phyloP scores from a whole-genome alignment of 1,284 basidiomycete genomes.

The Apiotrichum veenhuisii region DNA sequence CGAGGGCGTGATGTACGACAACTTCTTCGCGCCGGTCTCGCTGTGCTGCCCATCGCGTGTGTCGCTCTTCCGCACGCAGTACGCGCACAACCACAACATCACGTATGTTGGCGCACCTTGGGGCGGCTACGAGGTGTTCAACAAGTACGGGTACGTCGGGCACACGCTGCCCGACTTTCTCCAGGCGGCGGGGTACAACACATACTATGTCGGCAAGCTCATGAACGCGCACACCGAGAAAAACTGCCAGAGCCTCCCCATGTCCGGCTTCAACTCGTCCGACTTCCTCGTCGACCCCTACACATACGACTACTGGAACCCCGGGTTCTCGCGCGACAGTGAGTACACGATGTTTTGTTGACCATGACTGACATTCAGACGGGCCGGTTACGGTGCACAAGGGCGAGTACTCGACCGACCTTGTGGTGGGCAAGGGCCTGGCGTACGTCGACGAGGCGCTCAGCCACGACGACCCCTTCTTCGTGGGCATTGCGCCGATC shows the following conservation, averaged over 20 bases:
- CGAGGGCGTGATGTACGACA: constrained; percentile 24
- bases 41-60: constrained; percentile 38
- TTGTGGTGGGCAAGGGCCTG: constrained; percentile 29
- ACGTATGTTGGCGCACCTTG: constrained; percentile 30
- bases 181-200: constrained; percentile 33
- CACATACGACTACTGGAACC: constrained; percentile 40
- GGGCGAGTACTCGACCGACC: constrained; percentile 33
- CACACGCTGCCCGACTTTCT: constrained; percentile 36
- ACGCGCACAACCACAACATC: constrained; percentile 40
- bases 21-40: constrained; percentile 33
- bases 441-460: constrained; percentile 26
- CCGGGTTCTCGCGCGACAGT: constrained; percentile 24
- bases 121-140: constrained; percentile 37
- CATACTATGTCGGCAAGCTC: constrained; percentile 39
- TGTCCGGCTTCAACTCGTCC: constrained; percentile 22
- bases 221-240: constrained; percentile 37
- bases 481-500: constrained; percentile 24
- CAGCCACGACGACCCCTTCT: constrained; percentile 29
- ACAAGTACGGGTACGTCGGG: constrained; percentile 30
- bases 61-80: constrained; percentile 30
- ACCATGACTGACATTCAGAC: constrained; percentile 10
- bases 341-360: too few species aligned
- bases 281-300: constrained; percentile 40
- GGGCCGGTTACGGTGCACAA: constrained; percentile 24
- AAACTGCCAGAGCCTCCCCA: constrained; percentile 27